Base-by-base conservation (phyloP, 257 asterid species). In the Nicotiana obtusifolia region DNA sequence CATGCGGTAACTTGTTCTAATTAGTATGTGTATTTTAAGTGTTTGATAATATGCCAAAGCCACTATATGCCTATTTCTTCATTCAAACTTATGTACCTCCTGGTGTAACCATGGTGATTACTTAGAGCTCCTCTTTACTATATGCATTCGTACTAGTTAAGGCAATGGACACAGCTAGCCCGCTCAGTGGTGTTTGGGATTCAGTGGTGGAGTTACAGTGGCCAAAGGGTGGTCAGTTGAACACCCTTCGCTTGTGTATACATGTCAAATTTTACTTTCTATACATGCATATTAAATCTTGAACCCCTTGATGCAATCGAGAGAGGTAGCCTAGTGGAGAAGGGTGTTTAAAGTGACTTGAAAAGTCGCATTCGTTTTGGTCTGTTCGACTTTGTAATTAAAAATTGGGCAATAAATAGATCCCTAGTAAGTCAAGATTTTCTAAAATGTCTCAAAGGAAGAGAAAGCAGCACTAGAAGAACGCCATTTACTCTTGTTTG, bases 1-100 rank as follows among this genome's bases (percentile, higher is more conserved):
- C 10, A 61, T 44, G 7, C 0, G 62, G 5, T 17, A 17, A 17
- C 10, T 56, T 7, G 0, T 56, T 56, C 9, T 17, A 0, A 4
- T n/a, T 49, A 2, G 41, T 68, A 56, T 81, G 28, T 69, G 82
- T 71, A 76, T 3, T 17, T 37, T 52, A 44, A 17, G 68, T 86
- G 95, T 89, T 91, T 84, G 93, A 85, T 86, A 44, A 78, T 80
- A 87, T 90, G 91, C 33, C 90, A 4, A 31, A 83, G 65, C 56
- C 81, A 85, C 75, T 41, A 28, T 35, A 44, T 64, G 64, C n/a
- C n/a, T 57, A 57, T 54, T 54, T 15, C 60, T 16, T 54, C 8
- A 54, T 54, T 54, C 60, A 54, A 54, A 5, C 49, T 54, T 54
- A 16, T 54, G 20, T 54, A 54, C 60, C 20, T 54, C 6, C 19